Conservation (phyloP, 495 filamentous ascomycete genomes). For the Penicillium cataractarum region DNA sequence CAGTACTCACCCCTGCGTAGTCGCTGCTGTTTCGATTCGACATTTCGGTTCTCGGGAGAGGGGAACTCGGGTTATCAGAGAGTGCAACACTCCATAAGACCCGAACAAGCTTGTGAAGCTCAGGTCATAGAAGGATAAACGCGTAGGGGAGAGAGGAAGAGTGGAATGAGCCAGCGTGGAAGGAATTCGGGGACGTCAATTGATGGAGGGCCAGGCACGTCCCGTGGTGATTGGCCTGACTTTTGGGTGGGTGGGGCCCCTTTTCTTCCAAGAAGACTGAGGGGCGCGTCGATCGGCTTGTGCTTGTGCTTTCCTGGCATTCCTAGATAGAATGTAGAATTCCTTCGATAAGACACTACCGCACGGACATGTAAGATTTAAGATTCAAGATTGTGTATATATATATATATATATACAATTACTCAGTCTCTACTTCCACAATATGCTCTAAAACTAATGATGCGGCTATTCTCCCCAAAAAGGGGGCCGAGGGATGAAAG, state of each 20-base stretch:
- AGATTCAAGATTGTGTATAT: too few relatives aligned
- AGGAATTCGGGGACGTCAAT: conserved; percentile 29
- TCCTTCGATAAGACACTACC: too few relatives aligned
- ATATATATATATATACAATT: too few relatives aligned
- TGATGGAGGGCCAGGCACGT: conserved; percentile 29
- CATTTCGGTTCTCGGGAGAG: conserved; percentile 29
- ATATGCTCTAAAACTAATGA: neutral
- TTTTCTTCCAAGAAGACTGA: conserved; percentile 2
- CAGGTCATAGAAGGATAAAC: conserved; percentile 18
- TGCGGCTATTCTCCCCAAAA: neutral
- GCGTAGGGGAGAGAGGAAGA: conserved; percentile 6
- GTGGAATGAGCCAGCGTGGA: conserved; percentile 27
- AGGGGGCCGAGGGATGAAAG: conserved; percentile 2
- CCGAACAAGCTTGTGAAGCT: conserved; percentile 15
- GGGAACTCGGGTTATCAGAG: conserved; percentile 23
- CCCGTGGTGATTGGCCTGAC: conserved; percentile 25
- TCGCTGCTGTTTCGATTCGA: conserved; percentile 50
- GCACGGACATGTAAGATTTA: too few relatives aligned
- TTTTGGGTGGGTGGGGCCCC: conserved; percentile 11
- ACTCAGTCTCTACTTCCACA: neutral
- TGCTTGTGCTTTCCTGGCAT: neutral
- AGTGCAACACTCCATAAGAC: conserved; percentile 28
- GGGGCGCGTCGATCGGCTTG: neutral
- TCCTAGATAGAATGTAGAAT: conserved; percentile 14
- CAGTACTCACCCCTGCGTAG: conserved; percentile 52